Percentiles rank a stretch among this genome's conserved stretches.
These are phyloP conservation scores for Golubevia sp. DNA, from an alignment of 1,284 basidiomycete genomes.

Conservation along the genomic window DNA sequence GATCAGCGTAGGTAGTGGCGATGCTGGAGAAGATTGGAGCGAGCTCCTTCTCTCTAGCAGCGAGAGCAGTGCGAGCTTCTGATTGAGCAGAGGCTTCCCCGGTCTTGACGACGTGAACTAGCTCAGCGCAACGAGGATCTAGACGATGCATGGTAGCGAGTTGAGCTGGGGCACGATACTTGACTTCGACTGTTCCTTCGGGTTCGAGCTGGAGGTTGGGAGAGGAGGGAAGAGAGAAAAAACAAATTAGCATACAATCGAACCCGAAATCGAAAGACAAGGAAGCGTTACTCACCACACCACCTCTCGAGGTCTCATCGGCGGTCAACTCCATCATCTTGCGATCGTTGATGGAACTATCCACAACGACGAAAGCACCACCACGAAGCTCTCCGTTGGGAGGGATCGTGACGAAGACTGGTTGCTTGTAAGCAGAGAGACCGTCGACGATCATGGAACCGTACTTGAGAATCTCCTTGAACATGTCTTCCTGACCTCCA, in stretches of 20 bases:
- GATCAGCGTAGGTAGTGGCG: conserved; percentile 91
- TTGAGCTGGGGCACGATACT: conserved; percentile 75
- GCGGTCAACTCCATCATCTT: conserved; percentile 88
- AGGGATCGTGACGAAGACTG: conserved; percentile 98
- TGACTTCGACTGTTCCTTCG: conserved; percentile 91
- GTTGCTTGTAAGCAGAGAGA: conserved; percentile 93
- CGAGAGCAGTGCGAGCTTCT: conserved; percentile 75
- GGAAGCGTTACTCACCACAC: conserved; percentile 67
- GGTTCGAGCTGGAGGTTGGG: conserved; percentile 69
- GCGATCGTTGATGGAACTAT: conserved; percentile 89
- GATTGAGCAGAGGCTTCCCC: conserved; percentile 71
- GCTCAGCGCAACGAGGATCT: conserved; percentile 78
- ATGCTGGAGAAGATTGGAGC: conserved; percentile 91
- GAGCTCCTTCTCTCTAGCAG: conserved; percentile 79
- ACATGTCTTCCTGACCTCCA: conserved; percentile 97
- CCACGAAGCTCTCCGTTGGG: conserved; percentile 98
- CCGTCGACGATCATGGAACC: conserved; percentile 85
- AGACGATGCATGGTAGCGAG: conserved; percentile 89
- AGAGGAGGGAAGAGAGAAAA: neutral
- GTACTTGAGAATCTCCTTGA: conserved; percentile 62
- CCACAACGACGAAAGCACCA: conserved; percentile 98
- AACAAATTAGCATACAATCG: neutral
- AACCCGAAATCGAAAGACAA: too few relatives aligned
- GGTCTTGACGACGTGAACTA: conserved; percentile 70
- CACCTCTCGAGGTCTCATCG: conserved; percentile 90